phyloP scores from a whole-genome alignment of 2,329 filamentous ascomycete species.

The Aspergillus fumigatus region DNA sequence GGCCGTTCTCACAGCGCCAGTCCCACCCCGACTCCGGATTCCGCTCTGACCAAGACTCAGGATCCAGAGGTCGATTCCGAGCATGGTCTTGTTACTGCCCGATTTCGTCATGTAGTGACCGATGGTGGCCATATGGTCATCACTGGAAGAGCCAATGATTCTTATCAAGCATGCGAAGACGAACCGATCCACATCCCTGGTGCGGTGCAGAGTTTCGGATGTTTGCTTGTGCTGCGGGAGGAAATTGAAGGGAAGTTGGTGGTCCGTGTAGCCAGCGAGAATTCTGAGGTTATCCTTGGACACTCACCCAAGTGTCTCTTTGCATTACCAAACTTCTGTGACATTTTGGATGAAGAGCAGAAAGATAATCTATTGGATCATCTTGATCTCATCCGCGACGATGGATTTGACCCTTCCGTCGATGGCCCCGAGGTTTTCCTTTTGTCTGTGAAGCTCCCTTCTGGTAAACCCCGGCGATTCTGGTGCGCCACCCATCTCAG shows the following conservation, averaged over 20 bases:
- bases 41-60: not conserved
- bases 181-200: slow-evolving; percentile 84
- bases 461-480: slow-evolving; percentile 58
- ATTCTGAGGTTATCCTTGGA: slow-evolving; percentile 69
- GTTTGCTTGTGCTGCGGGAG: slow-evolving; percentile 64
- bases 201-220: slow-evolving; percentile 75
- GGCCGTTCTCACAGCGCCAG: not conserved
- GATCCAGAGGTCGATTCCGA: slow-evolving; percentile 34
- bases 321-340: slow-evolving; percentile 67
- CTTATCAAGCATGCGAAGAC: slow-evolving; percentile 77
- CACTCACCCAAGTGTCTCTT: slow-evolving; percentile 75
- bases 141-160: slow-evolving; percentile 68
- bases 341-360: slow-evolving; percentile 79
- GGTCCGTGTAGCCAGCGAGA: slow-evolving; percentile 76
- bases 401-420: slow-evolving; percentile 66
- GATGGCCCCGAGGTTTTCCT: slow-evolving; percentile 87
- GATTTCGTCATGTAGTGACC: slow-evolving; percentile 74
- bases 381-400: slow-evolving; percentile 80
- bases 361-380: slow-evolving; percentile 79
- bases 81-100: slow-evolving; percentile 58
- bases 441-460: slow-evolving; percentile 61
- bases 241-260: slow-evolving; percentile 62
- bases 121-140: slow-evolving; percentile 77
- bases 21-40: not conserved
- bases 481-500: slow-evolving; percentile 87